A percentile compares a stretch with the other conserved stretches of the same genome.
phyloP scores from a whole-genome alignment of 306 rosid species.

The Arachis hypogaea region DNA sequence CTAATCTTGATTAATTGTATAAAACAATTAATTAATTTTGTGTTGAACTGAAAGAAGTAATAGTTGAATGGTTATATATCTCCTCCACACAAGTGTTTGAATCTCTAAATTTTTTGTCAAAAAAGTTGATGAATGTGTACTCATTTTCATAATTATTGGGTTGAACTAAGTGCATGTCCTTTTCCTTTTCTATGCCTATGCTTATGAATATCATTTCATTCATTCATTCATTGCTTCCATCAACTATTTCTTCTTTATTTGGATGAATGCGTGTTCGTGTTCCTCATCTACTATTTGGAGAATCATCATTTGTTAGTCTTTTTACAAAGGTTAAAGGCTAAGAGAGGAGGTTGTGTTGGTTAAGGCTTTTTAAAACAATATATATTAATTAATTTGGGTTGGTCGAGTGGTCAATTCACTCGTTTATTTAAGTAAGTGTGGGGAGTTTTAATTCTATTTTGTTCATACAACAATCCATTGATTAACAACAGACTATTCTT shows the following conservation, averaged over 20 bases:
- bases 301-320: constrained; percentile 24
- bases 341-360: neutral
- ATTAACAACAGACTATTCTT: too few species aligned
- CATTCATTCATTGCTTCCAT: too few species aligned
- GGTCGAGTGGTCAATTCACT: too few species aligned
- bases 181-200: neutral
- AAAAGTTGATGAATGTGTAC: neutral
- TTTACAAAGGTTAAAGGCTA: neutral
- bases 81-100: neutral
- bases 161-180: constrained; percentile 17
- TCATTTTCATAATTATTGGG: constrained; percentile 1
- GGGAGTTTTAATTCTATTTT: accelerated
- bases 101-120: neutral
- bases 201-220: too few species aligned
- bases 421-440: too few species aligned
- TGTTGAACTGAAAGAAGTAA: neutral
- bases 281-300: constrained; percentile 18
- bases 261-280: neutral
- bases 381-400: too few species aligned
- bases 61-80: neutral
- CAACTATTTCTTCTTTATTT: neutral
- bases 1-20: neutral
- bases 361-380: too few species aligned
- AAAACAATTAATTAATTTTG: too few species aligned
- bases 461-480: too few species aligned